Evolutionary conservation across 192 early-diverging fungal species (phyloP).

Genomic region (Geosiphon pyriformis): DNA sequence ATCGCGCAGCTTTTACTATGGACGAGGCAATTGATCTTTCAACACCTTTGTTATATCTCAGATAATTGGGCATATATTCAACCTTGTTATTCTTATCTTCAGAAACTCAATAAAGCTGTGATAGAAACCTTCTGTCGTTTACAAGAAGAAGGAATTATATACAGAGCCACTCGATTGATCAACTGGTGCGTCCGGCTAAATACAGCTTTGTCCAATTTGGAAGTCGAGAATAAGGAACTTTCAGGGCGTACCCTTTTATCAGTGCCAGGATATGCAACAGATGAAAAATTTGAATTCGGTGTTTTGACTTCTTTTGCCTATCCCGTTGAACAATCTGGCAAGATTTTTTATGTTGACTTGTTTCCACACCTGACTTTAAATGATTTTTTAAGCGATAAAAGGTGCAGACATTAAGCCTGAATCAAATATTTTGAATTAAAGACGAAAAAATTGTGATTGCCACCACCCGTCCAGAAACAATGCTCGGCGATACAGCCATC

Average conservation of each 20-base stretch:
- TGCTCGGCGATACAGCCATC: constrained; percentile 97
- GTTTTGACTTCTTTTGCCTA: constrained; percentile 95
- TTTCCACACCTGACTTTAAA: too few species aligned
- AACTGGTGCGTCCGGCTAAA: constrained; percentile 98
- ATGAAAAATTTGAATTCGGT: constrained; percentile 98
- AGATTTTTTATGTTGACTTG: neutral
- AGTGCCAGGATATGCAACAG: constrained; percentile 88
- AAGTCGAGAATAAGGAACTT: constrained; percentile 90
- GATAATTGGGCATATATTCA: too few species aligned
- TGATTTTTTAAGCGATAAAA: too few species aligned
- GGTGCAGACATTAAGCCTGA: too few species aligned
- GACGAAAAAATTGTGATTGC: constrained; percentile 91
- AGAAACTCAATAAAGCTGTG: constrained; percentile 75
- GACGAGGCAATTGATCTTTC: constrained; percentile 50
- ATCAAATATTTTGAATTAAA: neutral
- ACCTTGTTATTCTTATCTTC: constrained; percentile 10
- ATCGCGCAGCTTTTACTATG: constrained; percentile 87
- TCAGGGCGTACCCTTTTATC: constrained; percentile 75
- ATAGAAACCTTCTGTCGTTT: constrained; percentile 91
- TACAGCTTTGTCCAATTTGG: constrained; percentile 94
- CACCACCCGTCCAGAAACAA: constrained; percentile 99
- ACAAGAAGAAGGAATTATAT: constrained; percentile 93
- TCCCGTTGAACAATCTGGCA: constrained; percentile 68
- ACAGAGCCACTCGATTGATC: constrained; percentile 92
- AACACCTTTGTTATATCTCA: too few species aligned